phyloP scores from a whole-genome alignment of 768 basidiomycete species.

The Suillus hirtellus region DNA sequence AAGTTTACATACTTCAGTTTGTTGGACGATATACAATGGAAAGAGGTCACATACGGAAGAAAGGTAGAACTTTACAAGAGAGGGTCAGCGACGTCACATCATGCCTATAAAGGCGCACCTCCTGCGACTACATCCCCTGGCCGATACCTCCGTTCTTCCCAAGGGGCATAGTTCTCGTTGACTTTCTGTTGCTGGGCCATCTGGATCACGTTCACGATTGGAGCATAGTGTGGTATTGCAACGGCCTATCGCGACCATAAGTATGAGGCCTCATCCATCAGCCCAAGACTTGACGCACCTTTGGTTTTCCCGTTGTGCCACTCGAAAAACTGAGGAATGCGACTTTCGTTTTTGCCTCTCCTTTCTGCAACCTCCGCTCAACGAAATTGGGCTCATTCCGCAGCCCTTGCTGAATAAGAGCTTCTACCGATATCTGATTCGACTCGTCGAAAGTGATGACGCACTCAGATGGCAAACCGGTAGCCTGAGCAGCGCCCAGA shows the following conservation, averaged over 20 bases:
- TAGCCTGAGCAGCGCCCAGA: slow-evolving; percentile 29
- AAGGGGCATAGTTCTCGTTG: slow-evolving; percentile 36
- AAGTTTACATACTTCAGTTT: slow-evolving; percentile 16
- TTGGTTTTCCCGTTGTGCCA: slow-evolving; percentile 65
- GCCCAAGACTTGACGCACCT: slow-evolving; percentile 15
- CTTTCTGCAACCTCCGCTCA: slow-evolving; percentile 48
- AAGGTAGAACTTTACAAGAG: slow-evolving; percentile 48
- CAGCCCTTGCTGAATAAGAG: slow-evolving; percentile 48
- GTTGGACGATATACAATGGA: background rate
- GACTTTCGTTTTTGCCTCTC: slow-evolving; percentile 60
- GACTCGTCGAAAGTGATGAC: slow-evolving; percentile 28
- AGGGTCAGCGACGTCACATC: background rate
- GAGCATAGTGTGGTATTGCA: slow-evolving; percentile 61
- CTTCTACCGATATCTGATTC: slow-evolving; percentile 39
- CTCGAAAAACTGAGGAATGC: slow-evolving; percentile 76
- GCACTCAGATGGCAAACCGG: slow-evolving; percentile 31
- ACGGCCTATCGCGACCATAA: slow-evolving; percentile 48
- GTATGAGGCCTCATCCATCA: background rate
- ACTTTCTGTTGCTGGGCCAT: slow-evolving; percentile 51
- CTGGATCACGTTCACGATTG: slow-evolving; percentile 67
- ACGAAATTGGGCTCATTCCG: slow-evolving; percentile 38
- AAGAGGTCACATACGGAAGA: slow-evolving; percentile 50
- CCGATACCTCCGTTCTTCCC: slow-evolving; percentile 41
- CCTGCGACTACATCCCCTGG: slow-evolving; percentile 61
- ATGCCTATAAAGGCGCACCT: slow-evolving; percentile 40